Base-by-base conservation (phyloP, 2,329 filamentous ascomycete species). In the Stagonosporopsis cucurbitacearum region DNA sequence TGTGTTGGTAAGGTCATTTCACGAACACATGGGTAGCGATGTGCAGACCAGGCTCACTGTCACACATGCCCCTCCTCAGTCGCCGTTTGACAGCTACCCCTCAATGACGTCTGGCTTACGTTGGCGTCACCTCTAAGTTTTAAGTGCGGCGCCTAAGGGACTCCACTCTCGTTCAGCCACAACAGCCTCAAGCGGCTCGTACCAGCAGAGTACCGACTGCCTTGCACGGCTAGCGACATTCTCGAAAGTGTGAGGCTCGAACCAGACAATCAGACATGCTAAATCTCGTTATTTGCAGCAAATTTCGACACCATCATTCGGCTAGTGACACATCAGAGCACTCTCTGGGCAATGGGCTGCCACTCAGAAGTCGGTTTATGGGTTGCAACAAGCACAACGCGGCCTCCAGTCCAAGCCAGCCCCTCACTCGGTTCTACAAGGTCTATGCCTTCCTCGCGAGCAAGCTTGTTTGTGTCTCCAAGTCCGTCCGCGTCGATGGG, bases 381-480 rank as follows among this genome's bases (percentile, higher is more conserved):
- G 0, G 77, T 79, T 1, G 70, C 69, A 8, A 79, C 76, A 6
- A 79, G 67, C 49, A 78, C 76, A 15, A 79, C 65, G 43, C 57
- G 60, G 2, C 75, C 77, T 3, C 76, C 76, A 13, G 36, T 46
- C 74, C 74, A 77, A 17, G 32, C 6, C 67, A 65, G 15, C 60
- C 63, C 43, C 72, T 45, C 9, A 66, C 37, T 46, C 39, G 23
- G 30, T 26, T 28, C 19, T 41, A 32, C 51, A 17, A 74, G 33
- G 22, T 45, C 59, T 28, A 75, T 54, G 6, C 69, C 70, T 40
- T 65, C 55, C 15, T 66, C 63, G 26, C 57, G 43, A 12, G 67
- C 60, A 23, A 70, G 45, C 20, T 57, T 47, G 40, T 62, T 60
- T 6, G 73, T 60, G 25, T 67, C 56, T 12, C 55, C 54, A 2